Base-by-base conservation (phyloP, 805 yeast genomes). In the Pichia nanzhaoensis region DNA sequence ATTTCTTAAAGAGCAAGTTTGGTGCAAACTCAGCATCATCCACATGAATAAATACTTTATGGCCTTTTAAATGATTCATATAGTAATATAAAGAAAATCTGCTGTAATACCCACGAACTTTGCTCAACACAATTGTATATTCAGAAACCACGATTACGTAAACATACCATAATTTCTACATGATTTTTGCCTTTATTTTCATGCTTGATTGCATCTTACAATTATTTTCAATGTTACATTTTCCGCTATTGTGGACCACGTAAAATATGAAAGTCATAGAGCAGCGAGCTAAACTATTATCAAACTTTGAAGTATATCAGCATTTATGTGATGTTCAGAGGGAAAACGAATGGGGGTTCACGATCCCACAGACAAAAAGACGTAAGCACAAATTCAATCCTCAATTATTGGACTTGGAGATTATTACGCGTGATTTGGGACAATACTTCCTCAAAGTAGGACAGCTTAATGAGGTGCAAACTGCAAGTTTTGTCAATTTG, bases 241-340 rank as follows among this genome's bases (percentile, higher is more conserved):
- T n/a, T n/a, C n/a, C n/a, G n/a, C n/a, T n/a, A n/a, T n/a, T n/a
- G n/a, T n/a, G n/a, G n/a, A n/a, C n/a, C n/a, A n/a, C n/a, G n/a
- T n/a, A n/a, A n/a, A n/a, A n/a, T n/a, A 39, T 56, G 58, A 48
- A 78, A 69, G 64, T 80, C 37, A 69, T 73, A 42, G 68, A 63
- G 21, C 64, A 69, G 34, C 63, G 88, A 47, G 83, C 78, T 37
- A 71, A 74, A 45, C 69, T 84, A 47, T 65, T 84, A 31, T 75
- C 87, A 37, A 80, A 84, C 58, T 75, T 64, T 50, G 93, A 84
- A 60, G 89, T 84, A 1, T 64, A 69, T 37, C 65, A 69, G 40
- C 84, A 80, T 49, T 60, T 84, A 34, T 59, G 64, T 12, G 75
- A 64, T 12, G 64, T 76, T 13, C 78, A 78, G 54, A 59, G 58